These are phyloP conservation scores for Diaporthe vexans DNA, from an alignment of 2,329 filamentous ascomycete genomes.

Conservation along the genomic window DNA sequence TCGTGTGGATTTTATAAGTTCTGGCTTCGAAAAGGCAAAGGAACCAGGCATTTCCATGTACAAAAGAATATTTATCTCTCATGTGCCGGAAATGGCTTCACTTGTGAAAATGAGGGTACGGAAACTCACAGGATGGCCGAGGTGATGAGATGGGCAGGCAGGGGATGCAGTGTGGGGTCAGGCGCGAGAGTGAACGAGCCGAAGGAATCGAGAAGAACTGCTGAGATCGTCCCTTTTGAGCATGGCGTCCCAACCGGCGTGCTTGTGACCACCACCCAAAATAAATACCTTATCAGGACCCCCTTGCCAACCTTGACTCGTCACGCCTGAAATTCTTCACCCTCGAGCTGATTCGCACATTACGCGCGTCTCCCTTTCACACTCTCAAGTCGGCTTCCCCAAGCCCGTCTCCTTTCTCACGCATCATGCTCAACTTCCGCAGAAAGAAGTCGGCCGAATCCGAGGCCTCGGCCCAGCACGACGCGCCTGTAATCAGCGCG, in stretches of 20 bases:
- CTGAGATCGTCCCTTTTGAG: slow-evolving; percentile 7
- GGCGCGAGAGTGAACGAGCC: background rate
- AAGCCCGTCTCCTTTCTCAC: background rate
- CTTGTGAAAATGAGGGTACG: too few species aligned
- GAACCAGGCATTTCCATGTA: too few species aligned
- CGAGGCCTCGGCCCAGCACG: slow-evolving; percentile 23
- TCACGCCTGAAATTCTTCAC: background rate
- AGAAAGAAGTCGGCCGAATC: slow-evolving; percentile 35
- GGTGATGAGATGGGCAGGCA: background rate
- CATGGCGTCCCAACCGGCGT: background rate
- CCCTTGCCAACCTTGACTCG: slow-evolving; percentile 16
- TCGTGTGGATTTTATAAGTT: too few species aligned
- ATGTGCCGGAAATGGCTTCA: too few species aligned
- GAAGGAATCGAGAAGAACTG: slow-evolving; percentile 18
- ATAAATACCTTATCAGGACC: slow-evolving; percentile 25
- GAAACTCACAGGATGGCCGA: too few species aligned
- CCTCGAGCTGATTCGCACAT: slow-evolving; percentile 1
- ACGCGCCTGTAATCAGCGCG: background rate
- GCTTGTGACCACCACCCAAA: slow-evolving; percentile 2
- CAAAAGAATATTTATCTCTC: too few species aligned
- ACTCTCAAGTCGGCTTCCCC: background rate
- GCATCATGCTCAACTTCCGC: slow-evolving; percentile 38
- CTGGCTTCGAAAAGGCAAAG: too few species aligned
- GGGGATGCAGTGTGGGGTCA: background rate
- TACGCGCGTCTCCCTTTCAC: background rate